These are phyloP conservation scores for Casuarina glauca DNA, from an alignment of 306 rosid genomes.

Conservation along the genomic window DNA sequence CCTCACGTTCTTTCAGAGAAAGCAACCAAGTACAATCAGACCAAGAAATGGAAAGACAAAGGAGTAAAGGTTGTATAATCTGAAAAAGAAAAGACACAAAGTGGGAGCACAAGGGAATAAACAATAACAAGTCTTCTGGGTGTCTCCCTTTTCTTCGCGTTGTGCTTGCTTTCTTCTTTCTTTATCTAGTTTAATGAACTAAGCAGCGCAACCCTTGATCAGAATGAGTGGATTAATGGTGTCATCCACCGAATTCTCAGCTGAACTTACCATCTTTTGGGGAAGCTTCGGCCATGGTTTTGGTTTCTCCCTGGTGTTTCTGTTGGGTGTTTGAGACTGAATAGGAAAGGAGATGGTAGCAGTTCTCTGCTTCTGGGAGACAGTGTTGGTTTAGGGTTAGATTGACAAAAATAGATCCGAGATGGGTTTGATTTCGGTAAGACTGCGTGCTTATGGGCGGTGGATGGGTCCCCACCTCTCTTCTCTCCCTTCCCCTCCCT, in stretches of 20 bases:
- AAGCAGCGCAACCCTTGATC: not conserved
- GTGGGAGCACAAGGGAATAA: conserved; percentile 17
- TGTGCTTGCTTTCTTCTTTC: conserved; percentile 9
- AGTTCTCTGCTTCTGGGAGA: conserved; percentile 15
- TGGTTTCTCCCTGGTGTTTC: not conserved
- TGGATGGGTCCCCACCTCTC: conserved; percentile 67
- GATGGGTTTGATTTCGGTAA: conserved; percentile 57
- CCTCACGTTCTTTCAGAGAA: conserved; percentile 12
- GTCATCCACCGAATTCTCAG: conserved; percentile 24
- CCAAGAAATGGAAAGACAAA: conserved; percentile 1
- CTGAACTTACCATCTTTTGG: conserved; percentile 16
- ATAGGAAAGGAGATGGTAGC: conserved; percentile 4
- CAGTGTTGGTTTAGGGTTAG: conserved; percentile 56
- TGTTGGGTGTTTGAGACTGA: conserved; percentile 35
- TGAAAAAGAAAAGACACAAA: conserved; percentile 10
- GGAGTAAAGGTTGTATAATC: not conserved
- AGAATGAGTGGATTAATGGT: conserved; percentile 20
- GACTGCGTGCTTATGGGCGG: conserved; percentile 76
- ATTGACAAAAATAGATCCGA: conserved; percentile 43
- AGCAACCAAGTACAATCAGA: not conserved
- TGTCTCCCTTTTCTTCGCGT: conserved; percentile 1
- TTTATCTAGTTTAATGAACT: conserved; percentile 10
- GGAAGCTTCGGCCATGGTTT: not conserved
- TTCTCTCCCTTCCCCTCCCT: not conserved
- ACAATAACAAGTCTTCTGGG: conserved; percentile 4